Conservation (phyloP, 768 basidiomycete genomes). For the Termitomyces sp. region DNA sequence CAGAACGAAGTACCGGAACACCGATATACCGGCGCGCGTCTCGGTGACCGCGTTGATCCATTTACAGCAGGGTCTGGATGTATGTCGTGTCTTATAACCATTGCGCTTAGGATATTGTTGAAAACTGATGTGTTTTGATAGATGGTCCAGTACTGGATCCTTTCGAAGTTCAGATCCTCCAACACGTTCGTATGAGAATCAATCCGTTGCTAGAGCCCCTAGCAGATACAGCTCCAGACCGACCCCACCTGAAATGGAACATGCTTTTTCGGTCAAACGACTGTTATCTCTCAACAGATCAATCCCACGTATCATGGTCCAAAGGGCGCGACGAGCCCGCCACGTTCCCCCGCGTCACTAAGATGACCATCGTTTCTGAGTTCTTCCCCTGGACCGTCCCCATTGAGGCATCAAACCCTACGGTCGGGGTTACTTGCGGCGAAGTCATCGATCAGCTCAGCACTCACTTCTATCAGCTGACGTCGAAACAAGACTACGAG, state of each 20-base stretch:
- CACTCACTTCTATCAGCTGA: conserved; percentile 41
- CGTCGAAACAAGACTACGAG: conserved; percentile 49
- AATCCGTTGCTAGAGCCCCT: conserved; percentile 58
- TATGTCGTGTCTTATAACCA: conserved; percentile 5
- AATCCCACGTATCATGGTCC: conserved; percentile 56
- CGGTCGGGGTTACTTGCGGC: conserved; percentile 60
- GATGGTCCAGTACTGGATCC: conserved; percentile 71
- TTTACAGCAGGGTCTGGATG: conserved; percentile 17
- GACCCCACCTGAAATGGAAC: conserved; percentile 63
- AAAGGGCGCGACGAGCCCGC: conserved; percentile 60
- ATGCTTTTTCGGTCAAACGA: conserved; percentile 62
- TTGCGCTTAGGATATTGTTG: not conserved
- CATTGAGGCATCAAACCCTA: conserved; percentile 34
- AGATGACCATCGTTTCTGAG: conserved; percentile 48
- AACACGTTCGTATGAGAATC: conserved; percentile 34
- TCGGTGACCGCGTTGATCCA: conserved; percentile 12
- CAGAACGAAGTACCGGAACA: not conserved
- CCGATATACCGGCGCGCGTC: not conserved
- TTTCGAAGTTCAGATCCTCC: conserved; percentile 44
- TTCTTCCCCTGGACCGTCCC: conserved; percentile 52
- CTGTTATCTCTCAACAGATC: conserved; percentile 60
- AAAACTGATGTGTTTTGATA: conserved; percentile 16
- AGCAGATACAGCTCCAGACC: conserved; percentile 31
- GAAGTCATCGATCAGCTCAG: conserved; percentile 57
- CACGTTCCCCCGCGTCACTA: conserved; percentile 53